phyloP scores from a whole-genome alignment of 1,284 basidiomycete genomes.

The Cutaneotrichosporon sp. region DNA sequence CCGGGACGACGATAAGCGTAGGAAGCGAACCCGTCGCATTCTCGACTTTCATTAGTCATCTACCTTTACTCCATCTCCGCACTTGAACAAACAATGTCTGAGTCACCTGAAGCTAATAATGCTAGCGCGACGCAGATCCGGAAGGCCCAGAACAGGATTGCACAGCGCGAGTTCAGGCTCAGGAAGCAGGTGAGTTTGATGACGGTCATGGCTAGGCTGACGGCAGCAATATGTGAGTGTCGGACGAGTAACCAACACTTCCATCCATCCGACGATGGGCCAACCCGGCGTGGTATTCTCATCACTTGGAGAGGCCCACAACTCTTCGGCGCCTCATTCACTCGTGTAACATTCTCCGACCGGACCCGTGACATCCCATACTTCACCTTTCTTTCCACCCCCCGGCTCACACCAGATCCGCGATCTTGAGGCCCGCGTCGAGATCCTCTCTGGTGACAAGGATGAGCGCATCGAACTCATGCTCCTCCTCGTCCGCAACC shows the following conservation, averaged over 20 bases:
- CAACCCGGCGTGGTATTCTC: neutral
- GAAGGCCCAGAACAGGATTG: slow-evolving; percentile 76
- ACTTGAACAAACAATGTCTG: neutral
- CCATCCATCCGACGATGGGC: neutral
- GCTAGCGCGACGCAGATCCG: slow-evolving; percentile 39
- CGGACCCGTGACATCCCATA: neutral
- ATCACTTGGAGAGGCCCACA: too few relatives aligned
- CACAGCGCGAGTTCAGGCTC: slow-evolving; percentile 85
- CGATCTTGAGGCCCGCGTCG: slow-evolving; percentile 85
- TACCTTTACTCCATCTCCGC: neutral
- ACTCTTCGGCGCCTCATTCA: too few relatives aligned
- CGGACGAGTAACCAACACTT: neutral
- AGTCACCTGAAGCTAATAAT: slow-evolving; percentile 16
- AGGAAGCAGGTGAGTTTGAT: slow-evolving; percentile 74
- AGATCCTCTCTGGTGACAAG: slow-evolving; percentile 81
- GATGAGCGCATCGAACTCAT: slow-evolving; percentile 81
- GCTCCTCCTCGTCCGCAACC: slow-evolving; percentile 76
- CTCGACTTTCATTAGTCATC: neutral
- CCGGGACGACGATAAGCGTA: neutral
- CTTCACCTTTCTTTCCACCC: neutral
- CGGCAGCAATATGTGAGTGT: slow-evolving; percentile 45
- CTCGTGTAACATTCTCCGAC: too few relatives aligned
- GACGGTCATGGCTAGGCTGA: neutral
- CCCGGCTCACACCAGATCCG: slow-evolving; percentile 63
- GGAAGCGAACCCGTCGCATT: neutral